Percentiles rank a stretch among this genome's conserved stretches.
Conservation (phyloP, 352 stramenopile genomes). For the Phytophthora meadii region DNA sequence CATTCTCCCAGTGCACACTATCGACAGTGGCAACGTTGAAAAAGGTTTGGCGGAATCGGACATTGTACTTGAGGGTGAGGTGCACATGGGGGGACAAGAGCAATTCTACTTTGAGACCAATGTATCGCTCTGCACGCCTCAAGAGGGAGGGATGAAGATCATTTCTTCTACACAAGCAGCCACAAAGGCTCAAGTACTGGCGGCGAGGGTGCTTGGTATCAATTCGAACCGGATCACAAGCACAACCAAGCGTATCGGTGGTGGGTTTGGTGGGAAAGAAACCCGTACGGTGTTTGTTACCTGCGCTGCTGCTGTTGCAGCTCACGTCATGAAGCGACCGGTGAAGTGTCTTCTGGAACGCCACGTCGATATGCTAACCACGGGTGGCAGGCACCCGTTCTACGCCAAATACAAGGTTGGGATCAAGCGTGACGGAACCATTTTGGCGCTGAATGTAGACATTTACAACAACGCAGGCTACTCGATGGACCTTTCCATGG, state of each 20-base stretch:
- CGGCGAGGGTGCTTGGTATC: conserved; percentile 92
- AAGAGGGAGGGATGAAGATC: conserved; percentile 93
- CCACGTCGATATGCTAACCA: conserved; percentile 96
- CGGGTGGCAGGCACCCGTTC: conserved; percentile 94
- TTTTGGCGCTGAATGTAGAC: conserved; percentile 91
- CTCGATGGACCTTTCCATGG: conserved; percentile 94
- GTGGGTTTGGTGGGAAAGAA: conserved; percentile 97
- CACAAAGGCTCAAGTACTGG: conserved; percentile 93
- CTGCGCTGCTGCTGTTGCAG: conserved; percentile 91
- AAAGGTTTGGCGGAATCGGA: conserved; percentile 71
- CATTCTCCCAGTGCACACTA: conserved; percentile 81
- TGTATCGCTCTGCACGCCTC: conserved; percentile 75
- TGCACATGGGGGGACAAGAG: conserved; percentile 93
- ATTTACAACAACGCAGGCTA: conserved; percentile 96
- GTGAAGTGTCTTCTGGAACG: conserved; percentile 93
- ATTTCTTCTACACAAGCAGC: conserved; percentile 94
- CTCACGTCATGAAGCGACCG: conserved; percentile 87
- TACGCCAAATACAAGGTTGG: conserved; percentile 94
- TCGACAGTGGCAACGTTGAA: conserved; percentile 87
- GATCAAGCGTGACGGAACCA: conserved; percentile 80
- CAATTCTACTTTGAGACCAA: conserved; percentile 98
- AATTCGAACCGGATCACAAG: conserved; percentile 92
- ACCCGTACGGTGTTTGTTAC: conserved; percentile 93
- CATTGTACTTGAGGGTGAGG: conserved; percentile 86
- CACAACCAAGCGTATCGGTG: conserved; percentile 95